These are phyloP conservation scores for Tricharina praecox DNA, from an alignment of 495 filamentous ascomycete genomes.

Conservation along the genomic window DNA sequence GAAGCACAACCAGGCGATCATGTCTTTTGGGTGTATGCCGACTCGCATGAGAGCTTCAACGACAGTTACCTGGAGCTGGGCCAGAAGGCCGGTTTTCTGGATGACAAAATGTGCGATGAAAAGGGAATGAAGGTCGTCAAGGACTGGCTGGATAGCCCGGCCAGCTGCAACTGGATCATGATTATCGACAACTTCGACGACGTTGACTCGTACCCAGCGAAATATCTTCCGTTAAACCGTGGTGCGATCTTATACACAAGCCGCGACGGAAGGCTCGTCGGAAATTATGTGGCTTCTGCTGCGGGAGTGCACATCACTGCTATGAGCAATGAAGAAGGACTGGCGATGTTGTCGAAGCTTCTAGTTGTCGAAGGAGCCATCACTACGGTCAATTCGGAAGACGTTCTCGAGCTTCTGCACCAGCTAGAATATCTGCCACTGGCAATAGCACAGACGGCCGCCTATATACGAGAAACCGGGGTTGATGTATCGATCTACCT, in stretches of 20 bases:
- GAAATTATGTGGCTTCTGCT: neutral
- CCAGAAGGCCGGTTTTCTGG: neutral
- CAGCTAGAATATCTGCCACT: constrained; percentile 23
- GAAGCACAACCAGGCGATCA: neutral
- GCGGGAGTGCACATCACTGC: neutral
- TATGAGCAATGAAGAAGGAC: neutral
- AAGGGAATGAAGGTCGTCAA: neutral
- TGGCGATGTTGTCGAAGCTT: neutral
- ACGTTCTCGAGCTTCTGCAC: constrained; percentile 9
- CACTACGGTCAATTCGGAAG: neutral
- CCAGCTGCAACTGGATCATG: constrained; percentile 25
- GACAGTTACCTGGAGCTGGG: constrained; percentile 2
- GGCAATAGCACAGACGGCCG: constrained; percentile 24
- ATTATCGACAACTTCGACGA: constrained; percentile 31
- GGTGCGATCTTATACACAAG: constrained; percentile 9
- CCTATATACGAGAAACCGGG: constrained; percentile 23
- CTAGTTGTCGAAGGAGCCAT: neutral
- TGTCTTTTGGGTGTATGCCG: constrained; percentile 2
- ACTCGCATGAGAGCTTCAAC: constrained; percentile 3
- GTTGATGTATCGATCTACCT: neutral
- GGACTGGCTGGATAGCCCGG: constrained; percentile 6
- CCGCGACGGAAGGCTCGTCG: constrained; percentile 5
- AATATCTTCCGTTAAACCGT: constrained; percentile 7
- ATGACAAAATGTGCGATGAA: neutral
- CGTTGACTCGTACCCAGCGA: constrained; percentile 14